phyloP scores from a whole-genome alignment of 202 grass and related monocot species.

The Dendrocalamus latiflorus region DNA sequence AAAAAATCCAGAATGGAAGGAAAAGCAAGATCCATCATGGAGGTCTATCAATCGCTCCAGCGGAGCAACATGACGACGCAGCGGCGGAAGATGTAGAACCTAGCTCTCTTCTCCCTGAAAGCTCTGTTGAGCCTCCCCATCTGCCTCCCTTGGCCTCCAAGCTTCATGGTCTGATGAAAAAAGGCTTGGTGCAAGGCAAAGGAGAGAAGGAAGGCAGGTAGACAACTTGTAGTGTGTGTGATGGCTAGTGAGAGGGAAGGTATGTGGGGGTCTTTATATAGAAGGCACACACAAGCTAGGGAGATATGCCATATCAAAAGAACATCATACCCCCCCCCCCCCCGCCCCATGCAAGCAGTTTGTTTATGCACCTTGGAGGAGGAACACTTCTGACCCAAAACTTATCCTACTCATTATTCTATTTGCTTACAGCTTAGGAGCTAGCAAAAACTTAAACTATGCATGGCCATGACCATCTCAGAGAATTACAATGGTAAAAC shows the following conservation, averaged over 20 bases:
- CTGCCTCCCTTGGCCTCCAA: conserved; percentile 41
- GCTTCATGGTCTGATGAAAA: conserved; percentile 38
- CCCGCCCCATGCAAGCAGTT: conserved; percentile 34
- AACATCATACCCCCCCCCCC: conserved; percentile 31
- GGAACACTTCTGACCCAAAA: conserved; percentile 43
- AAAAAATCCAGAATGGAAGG: not conserved
- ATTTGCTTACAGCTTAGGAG: conserved; percentile 43
- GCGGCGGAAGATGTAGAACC: conserved; percentile 59
- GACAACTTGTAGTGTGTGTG: conserved; percentile 8
- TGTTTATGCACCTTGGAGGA: conserved; percentile 53
- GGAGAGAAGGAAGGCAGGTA: conserved; percentile 5
- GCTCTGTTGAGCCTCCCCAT: conserved; percentile 55
- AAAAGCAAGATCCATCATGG: conserved; percentile 2
- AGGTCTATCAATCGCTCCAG: conserved; percentile 48
- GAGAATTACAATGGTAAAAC: conserved; percentile 20
- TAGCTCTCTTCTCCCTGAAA: conserved; percentile 56
- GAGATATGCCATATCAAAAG: conserved; percentile 41
- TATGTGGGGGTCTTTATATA: conserved; percentile 42
- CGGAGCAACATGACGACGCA: conserved; percentile 58
- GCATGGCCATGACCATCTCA: conserved; percentile 18
- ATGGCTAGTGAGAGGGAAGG: conserved; percentile 15
- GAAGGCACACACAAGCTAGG: conserved; percentile 30
- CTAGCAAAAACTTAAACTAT: conserved; percentile 46
- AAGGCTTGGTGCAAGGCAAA: conserved; percentile 12
- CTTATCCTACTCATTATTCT: conserved; percentile 39